Conservation (phyloP, 768 basidiomycete genomes). For the Leccinum truebloodii region DNA sequence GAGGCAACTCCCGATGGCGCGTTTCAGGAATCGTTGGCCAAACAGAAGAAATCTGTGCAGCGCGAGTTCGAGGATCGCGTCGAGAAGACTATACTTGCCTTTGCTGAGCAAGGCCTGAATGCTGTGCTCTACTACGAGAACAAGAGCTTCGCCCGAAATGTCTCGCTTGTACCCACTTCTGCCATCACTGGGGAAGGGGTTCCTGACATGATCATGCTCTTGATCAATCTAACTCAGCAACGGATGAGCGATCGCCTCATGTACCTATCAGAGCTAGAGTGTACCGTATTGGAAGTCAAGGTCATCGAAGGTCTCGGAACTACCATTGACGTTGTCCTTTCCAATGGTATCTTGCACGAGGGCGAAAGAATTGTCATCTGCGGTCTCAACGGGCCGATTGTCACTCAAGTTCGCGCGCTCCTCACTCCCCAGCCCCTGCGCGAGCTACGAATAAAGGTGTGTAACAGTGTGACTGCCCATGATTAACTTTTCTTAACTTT, state of each 20-base stretch:
- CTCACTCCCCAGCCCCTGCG: slow-evolving; percentile 95
- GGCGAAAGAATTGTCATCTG: slow-evolving; percentile 95
- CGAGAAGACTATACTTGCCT: slow-evolving; percentile 82
- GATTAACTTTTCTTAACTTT: slow-evolving; percentile 4
- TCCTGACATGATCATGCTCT: slow-evolving; percentile 99
- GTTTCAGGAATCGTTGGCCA: slow-evolving; percentile 86
- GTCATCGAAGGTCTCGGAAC: slow-evolving; percentile 97
- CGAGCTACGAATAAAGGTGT: slow-evolving; percentile 92
- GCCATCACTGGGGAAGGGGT: slow-evolving; percentile 98
- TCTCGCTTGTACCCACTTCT: slow-evolving; percentile 96
- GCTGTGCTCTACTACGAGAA: slow-evolving; percentile 96
- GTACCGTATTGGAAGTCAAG: slow-evolving; percentile 98
- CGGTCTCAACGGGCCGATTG: slow-evolving; percentile 95
- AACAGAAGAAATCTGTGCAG: slow-evolving; percentile 76
- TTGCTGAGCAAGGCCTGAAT: slow-evolving; percentile 98
- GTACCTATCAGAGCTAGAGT: slow-evolving; percentile 97
- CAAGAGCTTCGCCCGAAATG: slow-evolving; percentile 90
- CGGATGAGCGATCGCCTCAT: slow-evolving; percentile 97
- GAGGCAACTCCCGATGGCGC: slow-evolving; percentile 86
- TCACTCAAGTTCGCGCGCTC: slow-evolving; percentile 90
- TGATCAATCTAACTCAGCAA: slow-evolving; percentile 96
- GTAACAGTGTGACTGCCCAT: slow-evolving; percentile 24
- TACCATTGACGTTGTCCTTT: slow-evolving; percentile 94
- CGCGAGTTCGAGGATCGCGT: slow-evolving; percentile 93
- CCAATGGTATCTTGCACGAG: slow-evolving; percentile 90